Evolutionary conservation across 1,284 basidiomycete genomes (phyloP).

Genomic region (Heterobasidion parviporum): DNA sequence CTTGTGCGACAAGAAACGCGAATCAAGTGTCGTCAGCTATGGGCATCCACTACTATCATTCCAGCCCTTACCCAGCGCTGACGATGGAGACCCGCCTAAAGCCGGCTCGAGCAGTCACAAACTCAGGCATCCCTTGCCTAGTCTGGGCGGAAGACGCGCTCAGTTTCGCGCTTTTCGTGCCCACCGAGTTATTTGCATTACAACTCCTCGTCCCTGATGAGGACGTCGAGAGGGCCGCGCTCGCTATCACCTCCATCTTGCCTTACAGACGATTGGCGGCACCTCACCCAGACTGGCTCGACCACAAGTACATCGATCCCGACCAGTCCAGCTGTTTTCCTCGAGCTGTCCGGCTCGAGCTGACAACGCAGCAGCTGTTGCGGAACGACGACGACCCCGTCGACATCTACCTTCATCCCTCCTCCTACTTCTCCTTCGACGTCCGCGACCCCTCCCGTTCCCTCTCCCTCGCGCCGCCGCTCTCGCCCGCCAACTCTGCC

Average conservation of each 20-base stretch:
- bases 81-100: neutral
- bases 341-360: neutral
- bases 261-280: neutral
- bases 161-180: slow-evolving; percentile 14
- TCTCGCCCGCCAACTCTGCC: neutral
- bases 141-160: slow-evolving; percentile 19
- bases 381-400: neutral
- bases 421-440: slow-evolving; percentile 8
- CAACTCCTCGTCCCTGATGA: slow-evolving; percentile 15
- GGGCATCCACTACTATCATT: too few species aligned
- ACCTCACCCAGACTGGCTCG: neutral
- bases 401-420: slow-evolving; percentile 5
- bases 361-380: neutral
- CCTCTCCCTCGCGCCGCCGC: neutral
- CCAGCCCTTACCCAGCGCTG: too few species aligned
- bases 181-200: slow-evolving; percentile 13
- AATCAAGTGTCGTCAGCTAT: too few species aligned
- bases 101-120: neutral
- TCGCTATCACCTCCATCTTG: neutral
- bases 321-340: neutral
- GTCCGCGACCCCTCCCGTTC: slow-evolving; percentile 6
- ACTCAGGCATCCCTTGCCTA: slow-evolving; percentile 11
- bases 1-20: too few species aligned
- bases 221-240: slow-evolving; percentile 7
- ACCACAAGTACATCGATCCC: neutral